These are phyloP conservation scores for Aeminium ludgeri DNA, from an alignment of 495 filamentous ascomycete genomes.

Conservation along the genomic window DNA sequence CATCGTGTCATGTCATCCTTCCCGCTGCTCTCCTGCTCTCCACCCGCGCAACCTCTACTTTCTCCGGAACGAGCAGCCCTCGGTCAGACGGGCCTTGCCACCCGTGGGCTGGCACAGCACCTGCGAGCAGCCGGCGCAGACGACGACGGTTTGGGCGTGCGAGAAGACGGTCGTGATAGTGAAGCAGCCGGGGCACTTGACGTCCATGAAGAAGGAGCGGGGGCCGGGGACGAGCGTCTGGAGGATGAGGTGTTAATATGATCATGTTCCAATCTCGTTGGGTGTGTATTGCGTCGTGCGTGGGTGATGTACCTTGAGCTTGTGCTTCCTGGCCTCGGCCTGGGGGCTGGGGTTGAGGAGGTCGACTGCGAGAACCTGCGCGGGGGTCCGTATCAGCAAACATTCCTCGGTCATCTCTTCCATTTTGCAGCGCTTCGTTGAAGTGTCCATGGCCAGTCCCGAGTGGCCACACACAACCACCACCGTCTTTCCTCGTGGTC, in stretches of 20 bases:
- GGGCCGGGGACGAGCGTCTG: conserved; percentile 87
- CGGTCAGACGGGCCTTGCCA: conserved; percentile 90
- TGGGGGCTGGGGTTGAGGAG: conserved; percentile 94
- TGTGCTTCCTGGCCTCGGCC: conserved; percentile 95
- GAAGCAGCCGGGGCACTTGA: conserved; percentile 99
- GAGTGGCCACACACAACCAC: too few relatives aligned
- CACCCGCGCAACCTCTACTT: conserved; percentile 50
- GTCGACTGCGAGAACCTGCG: conserved; percentile 97
- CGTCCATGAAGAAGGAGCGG: conserved; percentile 99
- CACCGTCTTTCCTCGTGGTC: neutral
- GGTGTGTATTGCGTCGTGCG: neutral
- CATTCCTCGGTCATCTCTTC: neutral
- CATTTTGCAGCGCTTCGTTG: neutral
- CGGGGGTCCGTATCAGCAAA: neutral
- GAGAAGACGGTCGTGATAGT: conserved; percentile 99
- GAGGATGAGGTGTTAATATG: neutral
- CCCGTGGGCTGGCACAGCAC: conserved; percentile 97
- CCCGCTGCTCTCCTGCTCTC: neutral
- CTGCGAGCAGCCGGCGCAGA: conserved; percentile 94
- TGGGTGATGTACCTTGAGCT: conserved; percentile 72
- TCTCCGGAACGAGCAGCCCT: conserved; percentile 98
- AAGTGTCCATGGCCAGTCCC: neutral
- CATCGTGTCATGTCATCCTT: neutral
- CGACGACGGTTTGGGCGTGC: conserved; percentile 98
- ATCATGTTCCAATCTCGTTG: neutral